phyloP scores from a whole-genome alignment of 2,329 filamentous ascomycete genomes.

The Chrysosphaeria jannelii region DNA sequence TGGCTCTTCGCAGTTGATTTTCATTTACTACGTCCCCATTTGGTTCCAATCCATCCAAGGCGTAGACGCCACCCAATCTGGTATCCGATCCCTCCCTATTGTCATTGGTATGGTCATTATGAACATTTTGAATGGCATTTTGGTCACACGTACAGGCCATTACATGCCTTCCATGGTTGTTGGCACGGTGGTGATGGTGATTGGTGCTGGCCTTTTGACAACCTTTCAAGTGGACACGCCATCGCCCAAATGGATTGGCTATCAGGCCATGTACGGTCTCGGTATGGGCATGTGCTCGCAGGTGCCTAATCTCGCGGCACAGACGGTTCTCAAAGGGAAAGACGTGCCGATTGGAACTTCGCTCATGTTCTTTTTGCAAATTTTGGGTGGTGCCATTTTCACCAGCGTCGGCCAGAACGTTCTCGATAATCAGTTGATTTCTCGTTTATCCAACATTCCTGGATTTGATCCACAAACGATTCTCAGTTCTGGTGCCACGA shows the following conservation, averaged over 20 bases:
- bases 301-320: conserved; percentile 13
- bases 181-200: conserved; percentile 3
- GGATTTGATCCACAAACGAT: too few relatives aligned
- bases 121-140: conserved; percentile 10
- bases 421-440: too few relatives aligned
- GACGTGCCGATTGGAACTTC: conserved; percentile 13
- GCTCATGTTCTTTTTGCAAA: conserved; percentile 13
- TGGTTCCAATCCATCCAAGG: conserved; percentile 17
- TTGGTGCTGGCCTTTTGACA: conserved; percentile 16
- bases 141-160: conserved; percentile 11
- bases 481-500: too few relatives aligned
- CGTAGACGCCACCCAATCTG: conserved; percentile 11
- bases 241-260: conserved; percentile 15
- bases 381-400: conserved; percentile 17
- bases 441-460: too few relatives aligned
- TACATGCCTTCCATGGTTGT: conserved; percentile 5
- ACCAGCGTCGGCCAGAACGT: too few relatives aligned
- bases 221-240: conserved; percentile 11
- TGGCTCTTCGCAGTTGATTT: conserved; percentile 1
- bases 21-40: conserved; percentile 5
- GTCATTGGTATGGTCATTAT: conserved; percentile 11
- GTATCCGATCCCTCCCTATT: conserved; percentile 12
- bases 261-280: conserved; percentile 16
- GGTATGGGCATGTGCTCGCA: conserved; percentile 16
- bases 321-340: conserved; percentile 7